phyloP scores from a whole-genome alignment of 805 yeast species.

The Starmerella kuoi region DNA sequence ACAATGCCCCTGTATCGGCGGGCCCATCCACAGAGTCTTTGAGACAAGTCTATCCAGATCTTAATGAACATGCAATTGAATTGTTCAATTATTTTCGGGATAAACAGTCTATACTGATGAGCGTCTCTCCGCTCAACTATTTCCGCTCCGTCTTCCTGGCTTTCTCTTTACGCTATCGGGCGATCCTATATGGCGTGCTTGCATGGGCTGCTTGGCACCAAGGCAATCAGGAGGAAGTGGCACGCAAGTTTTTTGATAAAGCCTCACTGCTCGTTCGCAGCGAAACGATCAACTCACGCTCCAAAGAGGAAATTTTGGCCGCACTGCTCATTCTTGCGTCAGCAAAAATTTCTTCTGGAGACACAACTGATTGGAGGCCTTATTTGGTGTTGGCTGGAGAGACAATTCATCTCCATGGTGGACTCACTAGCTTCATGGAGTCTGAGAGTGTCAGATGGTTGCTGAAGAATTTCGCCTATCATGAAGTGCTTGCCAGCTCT shows the following conservation, averaged over 20 bases:
- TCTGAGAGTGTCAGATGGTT: slow-evolving; percentile 57
- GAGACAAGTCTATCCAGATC: slow-evolving; percentile 15
- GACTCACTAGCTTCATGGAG: slow-evolving; percentile 39
- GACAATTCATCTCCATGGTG: slow-evolving; percentile 50
- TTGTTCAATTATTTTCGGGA: slow-evolving; percentile 42
- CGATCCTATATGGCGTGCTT: slow-evolving; percentile 40
- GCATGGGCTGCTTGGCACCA: slow-evolving; percentile 43
- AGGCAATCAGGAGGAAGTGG: slow-evolving; percentile 26
- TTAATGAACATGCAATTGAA: slow-evolving; percentile 36
- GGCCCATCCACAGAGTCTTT: slow-evolving; percentile 5
- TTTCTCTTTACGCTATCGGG: slow-evolving; percentile 39
- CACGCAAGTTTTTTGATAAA: slow-evolving; percentile 20
- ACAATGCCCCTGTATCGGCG: background rate
- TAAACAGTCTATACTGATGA: slow-evolving; percentile 37
- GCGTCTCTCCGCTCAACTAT: slow-evolving; percentile 41
- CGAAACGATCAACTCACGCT: slow-evolving; percentile 13
- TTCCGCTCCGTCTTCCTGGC: slow-evolving; percentile 42
- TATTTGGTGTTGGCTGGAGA: slow-evolving; percentile 55
- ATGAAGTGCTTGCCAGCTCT: slow-evolving; percentile 58
- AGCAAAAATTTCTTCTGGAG: slow-evolving; percentile 77
- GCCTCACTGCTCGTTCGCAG: slow-evolving; percentile 20
- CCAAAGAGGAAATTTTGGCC: slow-evolving; percentile 40
- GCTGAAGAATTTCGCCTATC: slow-evolving; percentile 67
- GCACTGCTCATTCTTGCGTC: slow-evolving; percentile 56
- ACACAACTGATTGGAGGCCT: slow-evolving; percentile 61